These are phyloP conservation scores for Neckera pumila DNA, from an alignment of 225 moss, liverwort and hornwort genomes.

Conservation along the genomic window DNA sequence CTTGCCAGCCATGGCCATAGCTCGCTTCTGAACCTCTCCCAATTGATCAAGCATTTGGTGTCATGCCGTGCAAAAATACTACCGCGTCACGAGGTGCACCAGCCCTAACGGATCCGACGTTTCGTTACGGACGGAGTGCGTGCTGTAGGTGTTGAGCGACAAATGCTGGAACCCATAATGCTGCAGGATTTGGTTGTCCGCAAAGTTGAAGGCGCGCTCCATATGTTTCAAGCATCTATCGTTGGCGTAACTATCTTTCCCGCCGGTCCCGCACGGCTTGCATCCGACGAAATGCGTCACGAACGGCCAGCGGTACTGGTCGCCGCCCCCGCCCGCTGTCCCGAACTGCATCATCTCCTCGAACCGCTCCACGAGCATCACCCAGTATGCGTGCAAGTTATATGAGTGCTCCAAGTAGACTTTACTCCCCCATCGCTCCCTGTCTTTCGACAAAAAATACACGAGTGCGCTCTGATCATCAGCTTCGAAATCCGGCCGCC, in stretches of 20 bases:
- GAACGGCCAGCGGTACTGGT: constrained; percentile 34
- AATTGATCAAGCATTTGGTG: background rate
- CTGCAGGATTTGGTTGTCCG: constrained; percentile 38
- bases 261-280: constrained; percentile 27
- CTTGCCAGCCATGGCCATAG: background rate
- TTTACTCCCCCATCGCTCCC: constrained; percentile 32
- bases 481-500: constrained; percentile 33
- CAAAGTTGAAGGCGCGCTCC: constrained; percentile 47
- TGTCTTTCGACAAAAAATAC: constrained; percentile 10
- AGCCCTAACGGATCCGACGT: constrained; percentile 22
- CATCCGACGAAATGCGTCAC: constrained; percentile 55
- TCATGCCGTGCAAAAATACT: background rate
- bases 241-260: constrained; percentile 22
- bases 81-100: background rate
- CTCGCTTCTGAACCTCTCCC: background rate
- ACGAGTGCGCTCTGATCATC: constrained; percentile 52
- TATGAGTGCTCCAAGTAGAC: constrained; percentile 35
- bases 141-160: constrained; percentile 13
- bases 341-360: constrained; percentile 37
- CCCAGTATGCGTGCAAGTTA: constrained; percentile 43
- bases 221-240: constrained; percentile 47
- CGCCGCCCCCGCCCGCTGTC: constrained; percentile 13
- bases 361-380: constrained; percentile 39
- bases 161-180: constrained; percentile 25
- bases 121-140: constrained; percentile 1